phyloP scores from a whole-genome alignment of 2,329 filamentous ascomycete genomes.

The Pyricularia sp. region DNA sequence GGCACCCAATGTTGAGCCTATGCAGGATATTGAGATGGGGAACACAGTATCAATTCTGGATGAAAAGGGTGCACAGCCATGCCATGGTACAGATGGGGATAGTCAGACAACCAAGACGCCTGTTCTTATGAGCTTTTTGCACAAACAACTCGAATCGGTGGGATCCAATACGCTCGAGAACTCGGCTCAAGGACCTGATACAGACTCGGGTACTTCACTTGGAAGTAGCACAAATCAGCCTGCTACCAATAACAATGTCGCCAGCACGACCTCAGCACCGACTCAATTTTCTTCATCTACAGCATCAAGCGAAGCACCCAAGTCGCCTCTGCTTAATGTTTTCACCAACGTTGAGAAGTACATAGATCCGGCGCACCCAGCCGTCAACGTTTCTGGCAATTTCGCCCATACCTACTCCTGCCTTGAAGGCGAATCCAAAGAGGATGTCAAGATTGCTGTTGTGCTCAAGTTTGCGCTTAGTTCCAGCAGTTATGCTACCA shows the following conservation, averaged over 20 bases:
- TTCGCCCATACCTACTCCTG: neutral
- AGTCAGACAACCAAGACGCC: neutral
- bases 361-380: conserved; percentile 1
- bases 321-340: neutral
- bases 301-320: neutral
- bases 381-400: conserved; percentile 8
- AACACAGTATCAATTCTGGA: neutral
- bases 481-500: conserved; percentile 23
- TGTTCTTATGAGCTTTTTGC: neutral
- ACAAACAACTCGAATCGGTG: neutral
- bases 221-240: neutral
- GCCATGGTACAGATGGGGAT: neutral
- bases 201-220: neutral
- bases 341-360: conserved; percentile 1
- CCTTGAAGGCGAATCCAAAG: conserved; percentile 1
- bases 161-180: neutral
- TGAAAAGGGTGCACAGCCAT: neutral
- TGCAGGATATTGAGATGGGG: neutral
- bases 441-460: conserved; percentile 20
- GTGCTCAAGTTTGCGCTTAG: conserved; percentile 22
- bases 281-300: neutral
- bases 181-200: neutral
- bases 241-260: neutral
- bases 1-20: neutral
- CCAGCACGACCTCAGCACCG: neutral